Evolutionary conservation across 139 green algal species (phyloP).

Genomic region (Chlorella sp.): DNA sequence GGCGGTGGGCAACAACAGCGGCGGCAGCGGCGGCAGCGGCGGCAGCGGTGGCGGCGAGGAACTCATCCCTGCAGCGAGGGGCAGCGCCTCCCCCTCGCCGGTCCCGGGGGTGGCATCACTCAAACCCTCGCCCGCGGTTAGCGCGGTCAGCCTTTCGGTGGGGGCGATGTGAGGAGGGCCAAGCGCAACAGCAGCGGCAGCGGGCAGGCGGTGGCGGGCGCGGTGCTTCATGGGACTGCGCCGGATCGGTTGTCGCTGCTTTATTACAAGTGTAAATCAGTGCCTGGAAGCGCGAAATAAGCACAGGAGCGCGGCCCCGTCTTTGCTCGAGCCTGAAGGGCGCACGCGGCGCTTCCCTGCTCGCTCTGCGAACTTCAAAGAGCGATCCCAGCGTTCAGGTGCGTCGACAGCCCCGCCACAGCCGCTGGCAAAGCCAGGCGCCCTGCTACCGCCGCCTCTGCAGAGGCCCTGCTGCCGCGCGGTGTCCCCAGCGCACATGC

Average conservation of each 20-base stretch:
- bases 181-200: not conserved
- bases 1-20: not conserved
- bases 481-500: no score
- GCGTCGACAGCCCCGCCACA: no score
- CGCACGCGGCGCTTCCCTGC: no score
- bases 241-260: not conserved
- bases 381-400: no score
- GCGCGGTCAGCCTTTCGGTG: not conserved
- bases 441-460: no score
- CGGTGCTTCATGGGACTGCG: not conserved
- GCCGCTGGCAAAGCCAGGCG: no score
- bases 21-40: not conserved
- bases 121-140: constrained; percentile 1
- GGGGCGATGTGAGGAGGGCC: not conserved
- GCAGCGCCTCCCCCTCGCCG: not conserved
- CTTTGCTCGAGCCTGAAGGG: no score
- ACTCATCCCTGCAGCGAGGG: not conserved
- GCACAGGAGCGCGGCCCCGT: no score
- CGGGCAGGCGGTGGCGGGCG: not conserved
- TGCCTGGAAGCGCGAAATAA: no score
- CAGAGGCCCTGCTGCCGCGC: no score
- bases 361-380: no score
- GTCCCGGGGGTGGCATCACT: not conserved
- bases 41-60: not conserved
- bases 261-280: not conserved